Evolutionary conservation across 108 stramenopile species (phyloP).

Genomic region (Cyclotella choctawhatcheeana): DNA sequence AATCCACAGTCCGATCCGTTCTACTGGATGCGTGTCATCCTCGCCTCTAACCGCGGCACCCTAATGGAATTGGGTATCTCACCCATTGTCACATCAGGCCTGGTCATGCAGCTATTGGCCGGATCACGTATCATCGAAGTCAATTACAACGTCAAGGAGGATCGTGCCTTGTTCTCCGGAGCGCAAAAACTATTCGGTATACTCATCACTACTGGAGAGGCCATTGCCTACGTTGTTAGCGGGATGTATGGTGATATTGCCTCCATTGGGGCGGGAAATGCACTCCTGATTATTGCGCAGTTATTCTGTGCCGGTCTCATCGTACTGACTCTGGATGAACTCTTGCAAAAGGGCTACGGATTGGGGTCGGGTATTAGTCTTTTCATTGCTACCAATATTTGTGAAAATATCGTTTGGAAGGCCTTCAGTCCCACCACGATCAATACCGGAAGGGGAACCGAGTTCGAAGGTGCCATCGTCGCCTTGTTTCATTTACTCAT

Average conservation of each 20-base stretch:
- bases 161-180: constrained; percentile 96
- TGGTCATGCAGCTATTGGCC: constrained; percentile 96
- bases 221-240: constrained; percentile 98
- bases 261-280: constrained; percentile 96
- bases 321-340: constrained; percentile 98
- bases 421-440: constrained; percentile 99
- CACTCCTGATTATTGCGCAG: constrained; percentile 97
- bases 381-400: constrained; percentile 99
- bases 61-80: constrained; percentile 99
- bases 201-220: constrained; percentile 98
- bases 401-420: constrained; percentile 99
- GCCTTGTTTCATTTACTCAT: constrained; percentile 97
- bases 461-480: constrained; percentile 99
- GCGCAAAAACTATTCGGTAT: constrained; percentile 99
- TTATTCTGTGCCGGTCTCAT: constrained; percentile 98
- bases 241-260: constrained; percentile 98
- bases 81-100: constrained; percentile 95
- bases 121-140: constrained; percentile 99
- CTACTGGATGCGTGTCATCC: constrained; percentile 99
- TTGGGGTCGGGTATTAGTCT: constrained; percentile 97
- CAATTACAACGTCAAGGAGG: constrained; percentile 98
- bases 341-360: constrained; percentile 99
- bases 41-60: constrained; percentile 99
- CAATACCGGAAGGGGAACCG: constrained; percentile 99
- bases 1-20: constrained; percentile 99